phyloP scores from a whole-genome alignment of 495 filamentous ascomycete genomes.

The Aspergillus sparsus region DNA sequence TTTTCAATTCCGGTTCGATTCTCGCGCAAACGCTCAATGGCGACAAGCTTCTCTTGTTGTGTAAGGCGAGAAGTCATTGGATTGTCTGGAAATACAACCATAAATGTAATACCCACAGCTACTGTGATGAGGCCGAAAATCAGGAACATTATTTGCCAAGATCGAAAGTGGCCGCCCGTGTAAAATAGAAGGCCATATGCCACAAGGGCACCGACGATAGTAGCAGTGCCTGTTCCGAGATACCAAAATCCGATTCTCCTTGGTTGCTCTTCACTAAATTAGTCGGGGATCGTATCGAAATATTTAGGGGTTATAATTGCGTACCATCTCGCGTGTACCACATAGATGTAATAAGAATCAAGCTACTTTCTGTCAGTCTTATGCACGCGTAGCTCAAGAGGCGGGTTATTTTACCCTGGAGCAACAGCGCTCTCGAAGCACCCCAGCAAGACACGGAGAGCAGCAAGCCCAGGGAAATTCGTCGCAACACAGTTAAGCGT shows the following conservation, averaged over 20 bases:
- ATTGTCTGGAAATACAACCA: slow-evolving; percentile 52
- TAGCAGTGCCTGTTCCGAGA: slow-evolving; percentile 61
- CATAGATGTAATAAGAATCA: slow-evolving; percentile 38
- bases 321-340: slow-evolving; percentile 35
- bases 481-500: slow-evolving; percentile 56
- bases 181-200: slow-evolving; percentile 45
- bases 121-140: slow-evolving; percentile 43
- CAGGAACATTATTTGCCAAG: slow-evolving; percentile 45
- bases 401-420: slow-evolving; percentile 53
- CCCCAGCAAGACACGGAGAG: slow-evolving; percentile 61
- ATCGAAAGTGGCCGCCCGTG: slow-evolving; percentile 30
- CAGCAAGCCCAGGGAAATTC: slow-evolving; percentile 47
- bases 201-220: slow-evolving; percentile 61
- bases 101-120: slow-evolving; percentile 31
- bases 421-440: slow-evolving; percentile 66
- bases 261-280: slow-evolving; percentile 50
- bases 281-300: neutral
- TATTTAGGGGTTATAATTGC: neutral
- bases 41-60: slow-evolving; percentile 48
- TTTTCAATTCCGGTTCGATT: slow-evolving; percentile 18
- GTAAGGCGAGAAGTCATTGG: slow-evolving; percentile 48
- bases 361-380: slow-evolving; percentile 40
- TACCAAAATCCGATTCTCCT: slow-evolving; percentile 65
- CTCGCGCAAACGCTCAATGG: slow-evolving; percentile 55
- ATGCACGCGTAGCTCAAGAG: neutral